Evolutionary conservation across 2,329 filamentous ascomycete genomes (phyloP).

Genomic region (Aspergillus sp.): DNA sequence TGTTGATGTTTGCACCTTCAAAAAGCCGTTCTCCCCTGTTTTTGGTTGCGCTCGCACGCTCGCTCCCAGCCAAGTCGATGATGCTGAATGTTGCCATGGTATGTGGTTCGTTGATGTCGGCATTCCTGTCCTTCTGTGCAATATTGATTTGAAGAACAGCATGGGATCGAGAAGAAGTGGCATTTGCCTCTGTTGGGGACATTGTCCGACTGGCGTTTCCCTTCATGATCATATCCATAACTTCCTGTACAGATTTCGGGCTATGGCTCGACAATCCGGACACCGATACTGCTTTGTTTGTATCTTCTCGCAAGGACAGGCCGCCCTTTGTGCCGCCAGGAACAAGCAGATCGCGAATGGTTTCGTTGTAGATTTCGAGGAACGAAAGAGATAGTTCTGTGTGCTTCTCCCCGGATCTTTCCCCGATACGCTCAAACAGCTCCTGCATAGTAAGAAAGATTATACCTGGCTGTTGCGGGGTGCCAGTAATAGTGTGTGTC

Average conservation of each 20-base stretch:
- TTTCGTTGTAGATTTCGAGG: constrained; percentile 98
- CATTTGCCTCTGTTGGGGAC: constrained; percentile 94
- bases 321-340: constrained; percentile 78
- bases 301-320: constrained; percentile 90
- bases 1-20: constrained; percentile 99
- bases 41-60: constrained; percentile 93
- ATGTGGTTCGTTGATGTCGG: constrained; percentile 87
- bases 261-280: constrained; percentile 87
- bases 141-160: constrained; percentile 97
- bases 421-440: constrained; percentile 92
- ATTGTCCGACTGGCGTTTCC: constrained; percentile 95
- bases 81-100: constrained; percentile 98
- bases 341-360: constrained; percentile 91
- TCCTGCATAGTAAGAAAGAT: constrained; percentile 99
- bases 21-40: constrained; percentile 88
- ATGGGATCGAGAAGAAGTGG: constrained; percentile 94
- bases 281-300: constrained; percentile 88
- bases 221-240: constrained; percentile 98
- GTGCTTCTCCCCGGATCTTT: constrained; percentile 78
- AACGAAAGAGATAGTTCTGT: constrained; percentile 93
- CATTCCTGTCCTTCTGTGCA: constrained; percentile 89
- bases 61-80: constrained; percentile 94
- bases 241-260: constrained; percentile 86
- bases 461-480: constrained; percentile 87
- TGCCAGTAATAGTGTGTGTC: constrained; percentile 95